These are phyloP conservation scores for Pinus albicaulis DNA, from an alignment of 75 land plant species.

Conservation along the genomic window DNA sequence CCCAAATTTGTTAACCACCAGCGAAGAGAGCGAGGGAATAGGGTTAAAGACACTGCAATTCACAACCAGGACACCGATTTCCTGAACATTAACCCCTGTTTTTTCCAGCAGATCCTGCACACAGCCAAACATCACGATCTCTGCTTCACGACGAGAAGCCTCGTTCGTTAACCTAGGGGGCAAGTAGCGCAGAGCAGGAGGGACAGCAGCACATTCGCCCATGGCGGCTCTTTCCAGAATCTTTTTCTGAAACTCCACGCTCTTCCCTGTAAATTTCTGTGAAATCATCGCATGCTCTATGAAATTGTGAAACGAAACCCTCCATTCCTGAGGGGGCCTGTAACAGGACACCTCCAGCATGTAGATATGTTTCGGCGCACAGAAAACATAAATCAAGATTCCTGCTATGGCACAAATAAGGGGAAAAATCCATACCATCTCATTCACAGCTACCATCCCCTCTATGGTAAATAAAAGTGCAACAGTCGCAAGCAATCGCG, in stretches of 20 bases:
- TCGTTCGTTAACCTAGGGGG: slow-evolving; percentile 29
- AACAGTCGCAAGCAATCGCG: too few relatives aligned
- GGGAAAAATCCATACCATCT: too few relatives aligned
- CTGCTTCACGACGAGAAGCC: slow-evolving; percentile 51
- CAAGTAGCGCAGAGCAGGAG: slow-evolving; percentile 18
- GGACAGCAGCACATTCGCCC: slow-evolving; percentile 36
- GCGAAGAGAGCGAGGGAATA: slow-evolving; percentile 69
- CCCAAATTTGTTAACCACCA: slow-evolving; percentile 69
- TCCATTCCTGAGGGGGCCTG: slow-evolving; percentile 40
- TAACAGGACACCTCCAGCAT: slow-evolving; percentile 47
- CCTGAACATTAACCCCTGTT: slow-evolving; percentile 46
- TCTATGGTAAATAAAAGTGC: too few relatives aligned
- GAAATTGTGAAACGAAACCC: slow-evolving; percentile 41
- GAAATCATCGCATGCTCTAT: slow-evolving; percentile 39
- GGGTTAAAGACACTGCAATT: slow-evolving; percentile 75
- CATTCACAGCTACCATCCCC: too few relatives aligned
- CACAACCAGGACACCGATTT: slow-evolving; percentile 72
- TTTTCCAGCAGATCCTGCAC: slow-evolving; percentile 54
- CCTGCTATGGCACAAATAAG: too few relatives aligned
- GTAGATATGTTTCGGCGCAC: slow-evolving; percentile 7
- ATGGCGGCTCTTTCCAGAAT: slow-evolving; percentile 44
- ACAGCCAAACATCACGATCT: slow-evolving; percentile 53
- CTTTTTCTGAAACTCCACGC: slow-evolving; percentile 35
- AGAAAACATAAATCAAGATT: too few relatives aligned
- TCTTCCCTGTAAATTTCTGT: slow-evolving; percentile 9